Conservation (phyloP, 2,329 filamentous ascomycete species). For the Chaetomiaceae sp. region DNA sequence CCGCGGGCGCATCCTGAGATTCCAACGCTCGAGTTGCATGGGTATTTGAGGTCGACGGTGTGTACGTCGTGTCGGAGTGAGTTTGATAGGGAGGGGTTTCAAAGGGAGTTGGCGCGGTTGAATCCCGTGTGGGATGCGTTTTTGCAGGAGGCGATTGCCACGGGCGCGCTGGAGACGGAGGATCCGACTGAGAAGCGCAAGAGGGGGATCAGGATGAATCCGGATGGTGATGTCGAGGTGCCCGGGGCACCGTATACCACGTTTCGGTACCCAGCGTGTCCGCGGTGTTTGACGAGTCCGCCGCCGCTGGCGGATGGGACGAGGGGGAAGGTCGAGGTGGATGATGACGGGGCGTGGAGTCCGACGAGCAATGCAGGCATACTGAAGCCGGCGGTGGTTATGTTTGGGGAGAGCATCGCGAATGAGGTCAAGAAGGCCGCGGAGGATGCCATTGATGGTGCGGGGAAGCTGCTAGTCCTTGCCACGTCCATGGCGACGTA, state of each 20-base stretch:
- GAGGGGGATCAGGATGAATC: conserved; percentile 76
- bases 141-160: conserved; percentile 64
- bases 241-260: conserved; percentile 82
- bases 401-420: conserved; percentile 91
- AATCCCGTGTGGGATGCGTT: conserved; percentile 86
- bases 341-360: conserved; percentile 76
- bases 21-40: conserved; percentile 81
- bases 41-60: conserved; percentile 75
- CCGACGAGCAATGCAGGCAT: conserved; percentile 66
- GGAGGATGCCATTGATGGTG: conserved; percentile 73
- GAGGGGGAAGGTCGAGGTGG: conserved; percentile 58
- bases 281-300: conserved; percentile 66
- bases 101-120: conserved; percentile 66
- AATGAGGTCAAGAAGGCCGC: conserved; percentile 66
- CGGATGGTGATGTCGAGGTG: conserved; percentile 90
- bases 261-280: conserved; percentile 88
- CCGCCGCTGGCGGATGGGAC: conserved; percentile 52
- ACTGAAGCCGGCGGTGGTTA: conserved; percentile 87
- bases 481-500: conserved; percentile 93
- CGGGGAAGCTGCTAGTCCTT: conserved; percentile 70
- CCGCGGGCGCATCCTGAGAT: conserved; percentile 67
- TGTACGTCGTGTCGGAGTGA: conserved; percentile 75
- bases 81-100: conserved; percentile 68
- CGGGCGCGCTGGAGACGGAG: conserved; percentile 73
- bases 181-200: conserved; percentile 64